Evolutionary conservation across 78 protist genomes (phyloP), one percentile per base, ranked within the genome.

Genomic region (Isochrysis galbana): DNA sequence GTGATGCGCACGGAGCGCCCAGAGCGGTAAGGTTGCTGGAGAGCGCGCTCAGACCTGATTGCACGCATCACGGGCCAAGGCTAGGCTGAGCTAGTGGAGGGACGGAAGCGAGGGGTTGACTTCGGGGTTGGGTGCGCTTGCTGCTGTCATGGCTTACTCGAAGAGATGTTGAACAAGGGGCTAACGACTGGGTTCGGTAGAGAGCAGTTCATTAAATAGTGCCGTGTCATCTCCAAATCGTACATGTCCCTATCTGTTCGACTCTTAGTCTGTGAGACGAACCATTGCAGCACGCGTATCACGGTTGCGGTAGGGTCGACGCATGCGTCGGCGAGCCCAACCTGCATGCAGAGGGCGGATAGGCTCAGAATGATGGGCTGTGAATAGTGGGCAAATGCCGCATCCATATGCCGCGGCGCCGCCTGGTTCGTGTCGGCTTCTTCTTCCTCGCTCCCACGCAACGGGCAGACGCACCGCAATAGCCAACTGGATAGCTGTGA

Each of bases 311-410:
- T 3, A 23, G 74, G 74, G 74, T 61, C 74, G 29, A 11, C 36
- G 74, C 74, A 61, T 32, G 74, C 74, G 74, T 61, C 74, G 74
- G 74, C 74, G 74, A 61, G 74, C 7, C 74, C 74, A 17, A 54
- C 67, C 67, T 54, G 19, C 67, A 10, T 21, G 67, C 32, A 19
- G 19, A 54, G 67, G 19, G 32, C 32, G 67, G 67, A 54, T 21
- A 54, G 67, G 67, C n/a, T n/a, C n/a, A n/a, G n/a, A n/a, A n/a
- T n/a, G n/a, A n/a, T n/a, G n/a, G n/a, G n/a, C n/a, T n/a, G n/a
- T n/a, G n/a, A n/a, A n/a, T n/a, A n/a, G n/a, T n/a, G n/a, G n/a
- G n/a, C n/a, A n/a, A n/a, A n/a, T n/a, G n/a, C n/a, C n/a, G n/a
- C n/a, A n/a, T n/a, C n/a, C n/a, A n/a, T n/a, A n/a, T n/a, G n/a